A percentile compares a stretch with the other conserved stretches of the same genome.
Evolutionary conservation across 2,329 filamentous ascomycete species (phyloP).

Genomic region (Pseudopyricularia javanii): DNA sequence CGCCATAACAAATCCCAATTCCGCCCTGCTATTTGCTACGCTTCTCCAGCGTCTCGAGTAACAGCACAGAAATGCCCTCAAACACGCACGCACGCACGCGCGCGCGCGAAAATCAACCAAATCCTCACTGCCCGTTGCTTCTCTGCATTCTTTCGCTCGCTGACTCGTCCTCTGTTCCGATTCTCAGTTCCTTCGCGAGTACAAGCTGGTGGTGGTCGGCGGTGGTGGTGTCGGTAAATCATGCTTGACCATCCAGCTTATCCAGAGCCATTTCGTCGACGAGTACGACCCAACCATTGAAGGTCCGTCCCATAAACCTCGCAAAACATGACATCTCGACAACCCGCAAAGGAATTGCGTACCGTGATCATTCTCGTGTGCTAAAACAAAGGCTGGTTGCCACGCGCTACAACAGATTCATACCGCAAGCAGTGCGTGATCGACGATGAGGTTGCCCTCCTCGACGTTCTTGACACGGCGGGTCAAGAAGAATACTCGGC

Average conservation of each 20-base stretch:
- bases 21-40: not conserved
- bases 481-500: constrained; percentile 99
- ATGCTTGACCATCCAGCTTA: constrained; percentile 94
- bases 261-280: constrained; percentile 94
- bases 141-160: constrained; percentile 3
- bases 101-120: no score
- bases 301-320: constrained; percentile 44
- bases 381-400: no score
- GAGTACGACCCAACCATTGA: constrained; percentile 99
- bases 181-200: constrained; percentile 70
- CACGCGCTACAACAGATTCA: constrained; percentile 59
- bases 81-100: not conserved
- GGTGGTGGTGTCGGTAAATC: constrained; percentile 99
- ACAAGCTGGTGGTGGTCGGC: constrained; percentile 93
- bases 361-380: no score
- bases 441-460: constrained; percentile 92
- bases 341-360: no score
- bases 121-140: not conserved
- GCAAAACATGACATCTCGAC: not conserved
- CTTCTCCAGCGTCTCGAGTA: not conserved
- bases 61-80: not conserved
- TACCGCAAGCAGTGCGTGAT: constrained; percentile 99
- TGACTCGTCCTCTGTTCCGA: constrained; percentile 7
- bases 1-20: not conserved
- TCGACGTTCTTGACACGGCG: constrained; percentile 96